Evolutionary conservation across 495 filamentous ascomycete genomes (phyloP).

Genomic region (Cairneyella variabilis): DNA sequence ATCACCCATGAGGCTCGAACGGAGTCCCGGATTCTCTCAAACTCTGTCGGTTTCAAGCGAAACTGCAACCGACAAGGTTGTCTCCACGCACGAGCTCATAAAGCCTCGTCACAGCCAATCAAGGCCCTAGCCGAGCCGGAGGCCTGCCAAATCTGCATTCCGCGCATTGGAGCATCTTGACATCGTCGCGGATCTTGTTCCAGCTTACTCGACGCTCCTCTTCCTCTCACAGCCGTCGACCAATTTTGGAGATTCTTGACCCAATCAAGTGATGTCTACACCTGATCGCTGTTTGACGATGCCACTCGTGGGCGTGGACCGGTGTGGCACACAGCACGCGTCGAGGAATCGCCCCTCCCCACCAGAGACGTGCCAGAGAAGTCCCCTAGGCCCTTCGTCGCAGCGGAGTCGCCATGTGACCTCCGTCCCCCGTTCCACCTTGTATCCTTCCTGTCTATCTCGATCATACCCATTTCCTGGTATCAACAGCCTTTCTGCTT

Average conservation of each 20-base stretch:
- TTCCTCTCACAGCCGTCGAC: neutral
- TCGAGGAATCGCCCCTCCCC: no score
- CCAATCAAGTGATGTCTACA: conserved; percentile 15
- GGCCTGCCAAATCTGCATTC: conserved; percentile 19
- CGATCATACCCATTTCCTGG: conserved; percentile 23
- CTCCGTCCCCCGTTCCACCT: no score
- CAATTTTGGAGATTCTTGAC: no score
- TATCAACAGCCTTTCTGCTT: conserved; percentile 21
- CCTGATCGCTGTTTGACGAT: conserved; percentile 19
- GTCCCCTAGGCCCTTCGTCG: no score
- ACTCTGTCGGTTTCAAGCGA: no score
- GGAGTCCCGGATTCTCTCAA: no score
- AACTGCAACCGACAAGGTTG: no score
- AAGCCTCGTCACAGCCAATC: conserved; percentile 20
- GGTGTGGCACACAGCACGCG: no score
- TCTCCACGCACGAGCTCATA: no score
- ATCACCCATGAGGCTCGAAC: no score
- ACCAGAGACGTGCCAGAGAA: no score
- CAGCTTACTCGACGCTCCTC: conserved; percentile 16
- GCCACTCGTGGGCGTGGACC: neutral
- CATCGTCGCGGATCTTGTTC: conserved; percentile 34
- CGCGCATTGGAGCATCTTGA: conserved; percentile 16
- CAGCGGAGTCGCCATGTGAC: no score
- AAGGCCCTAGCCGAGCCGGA: neutral
- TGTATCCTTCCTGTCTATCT: conserved; percentile 10